Percentiles rank a stretch among this genome's conserved stretches.
These are phyloP conservation scores for Karstenula rhodostoma DNA, from an alignment of 2,329 filamentous ascomycete species.

Conservation along the genomic window DNA sequence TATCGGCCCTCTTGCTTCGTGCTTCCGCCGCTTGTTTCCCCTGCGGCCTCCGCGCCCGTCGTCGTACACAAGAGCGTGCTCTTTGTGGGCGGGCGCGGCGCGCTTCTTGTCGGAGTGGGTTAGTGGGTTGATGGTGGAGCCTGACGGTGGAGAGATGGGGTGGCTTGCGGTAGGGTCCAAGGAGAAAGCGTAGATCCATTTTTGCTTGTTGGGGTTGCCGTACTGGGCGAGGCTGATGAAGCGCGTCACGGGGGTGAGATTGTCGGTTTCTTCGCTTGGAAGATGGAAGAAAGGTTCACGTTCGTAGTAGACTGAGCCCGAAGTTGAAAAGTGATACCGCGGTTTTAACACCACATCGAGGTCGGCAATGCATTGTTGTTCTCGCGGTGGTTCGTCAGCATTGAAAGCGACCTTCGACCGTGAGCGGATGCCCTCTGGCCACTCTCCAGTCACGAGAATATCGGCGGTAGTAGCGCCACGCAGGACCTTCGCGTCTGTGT, in stretches of 20 bases:
- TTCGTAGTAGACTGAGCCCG: slow-evolving; percentile 79
- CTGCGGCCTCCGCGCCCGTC: slow-evolving; percentile 48
- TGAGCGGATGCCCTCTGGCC: slow-evolving; percentile 77
- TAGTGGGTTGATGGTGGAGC: slow-evolving; percentile 80
- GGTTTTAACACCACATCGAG: slow-evolving; percentile 82
- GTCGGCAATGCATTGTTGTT: slow-evolving; percentile 76
- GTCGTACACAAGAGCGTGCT: slow-evolving; percentile 48
- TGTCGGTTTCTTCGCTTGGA: slow-evolving; percentile 57
- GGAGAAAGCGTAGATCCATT: slow-evolving; percentile 75
- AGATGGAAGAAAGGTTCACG: slow-evolving; percentile 88
- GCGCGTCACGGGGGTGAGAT: slow-evolving; percentile 73
- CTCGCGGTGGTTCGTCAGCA: slow-evolving; percentile 61
- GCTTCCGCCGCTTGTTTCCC: slow-evolving; percentile 50
- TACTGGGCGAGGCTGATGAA: slow-evolving; percentile 89
- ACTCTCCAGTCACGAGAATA: slow-evolving; percentile 85
- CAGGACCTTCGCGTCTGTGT: slow-evolving; percentile 77
- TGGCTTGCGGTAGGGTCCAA: slow-evolving; percentile 71
- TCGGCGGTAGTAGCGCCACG: slow-evolving; percentile 81
- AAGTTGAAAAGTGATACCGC: slow-evolving; percentile 86
- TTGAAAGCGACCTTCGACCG: slow-evolving; percentile 71
- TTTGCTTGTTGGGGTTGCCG: slow-evolving; percentile 78
- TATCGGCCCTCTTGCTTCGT: slow-evolving; percentile 45
- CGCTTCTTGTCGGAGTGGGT: slow-evolving; percentile 67
- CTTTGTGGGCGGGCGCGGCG: slow-evolving; percentile 47
- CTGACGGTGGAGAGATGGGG: slow-evolving; percentile 68